Base-by-base conservation (phyloP, 306 rosid genomes). In the Rosa lucieae region DNA sequence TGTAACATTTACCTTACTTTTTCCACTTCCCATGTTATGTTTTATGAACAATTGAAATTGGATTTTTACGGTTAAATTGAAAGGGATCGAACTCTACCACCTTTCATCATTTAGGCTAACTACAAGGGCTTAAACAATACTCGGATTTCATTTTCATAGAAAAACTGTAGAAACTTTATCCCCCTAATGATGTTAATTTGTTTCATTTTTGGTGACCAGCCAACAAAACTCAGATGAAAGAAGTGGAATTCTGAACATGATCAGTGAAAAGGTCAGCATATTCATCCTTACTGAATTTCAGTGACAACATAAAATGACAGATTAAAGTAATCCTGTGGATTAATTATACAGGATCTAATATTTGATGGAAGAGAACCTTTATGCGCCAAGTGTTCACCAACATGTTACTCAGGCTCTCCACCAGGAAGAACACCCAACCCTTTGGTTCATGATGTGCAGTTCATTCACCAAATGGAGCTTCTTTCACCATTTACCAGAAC, bases 381-480 rank as follows among this genome's bases (percentile, higher is more conserved):
- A 48, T 90, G 93, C 74, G 85, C 70, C 5, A 81, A 82, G 55
- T 88, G 97, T 66, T 82, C 88, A 44, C 90, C 95, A 5, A 77
- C 78, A 2, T 90, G 89, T 73, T 94, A 88, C 75, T 72, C 88
- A 12, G 97, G 93, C 8, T 90, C 97, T 35, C 98, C 98, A 0
- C 98, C 98, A 0, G 80, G 90, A 0, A 86, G 98, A 85, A 84
- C 97, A 62, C 89, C 83, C 73, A 92, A 94, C 7, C 98, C 97
- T 1, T 47, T 92, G 80, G 85, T 94, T 74, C 92, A 92, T 23
- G 91, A 94, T 53, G 90, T 92, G 61, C 85, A 88, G 14, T 94
- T 94, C 78, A 75, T 89, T 83, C 97, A 89, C 77, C 98, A 90
- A 68, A 78, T 89, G 86, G 91, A 94, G 55, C 86, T 85, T 87